Evolutionary conservation across 2,329 filamentous ascomycete genomes (phyloP), one percentile per base, ranked within the genome.

Genomic region (Escovopsis weberi): DNA sequence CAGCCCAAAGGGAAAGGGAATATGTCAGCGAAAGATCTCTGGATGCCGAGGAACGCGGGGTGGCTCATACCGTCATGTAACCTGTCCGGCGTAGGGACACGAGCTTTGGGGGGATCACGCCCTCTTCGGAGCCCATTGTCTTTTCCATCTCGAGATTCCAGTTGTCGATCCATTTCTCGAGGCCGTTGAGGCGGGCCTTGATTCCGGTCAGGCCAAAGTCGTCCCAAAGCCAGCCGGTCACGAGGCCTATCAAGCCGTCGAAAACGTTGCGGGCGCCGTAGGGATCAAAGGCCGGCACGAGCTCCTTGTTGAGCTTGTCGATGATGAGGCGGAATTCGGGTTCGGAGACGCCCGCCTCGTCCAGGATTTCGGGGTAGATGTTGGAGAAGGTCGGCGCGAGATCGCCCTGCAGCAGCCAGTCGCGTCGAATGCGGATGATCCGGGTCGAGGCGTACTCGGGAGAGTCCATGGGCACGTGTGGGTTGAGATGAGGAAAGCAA

Each of bases 201-300:
- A 82, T 74, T 8, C 73, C 78, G 4, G 84, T 84, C 33, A 85
- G 63, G 2, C 89, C 87, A 19, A 89, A 54, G 57, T 96, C 89
- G 45, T 98, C 91, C 86, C 87, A 96, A 32, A 96, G 55, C 85
- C 88, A 98, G 19, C 89, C 85, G 0, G 91, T 96, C 32, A 87
- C 62, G 4, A 93, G 68, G 2, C 89, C 87, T 51, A 96, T 58
- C 10, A 85, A 59, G 11, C 78, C 75, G 60, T 98, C 91, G 1
- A 94, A 50, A 54, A 88, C 77, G 51, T 93, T 94, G 40, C 85
- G 71, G 53, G 75, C 64, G 43, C 72, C 78, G 58, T 80, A 88
- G 0, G 91, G 89, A 54, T 82, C 77, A 59, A 94, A 95, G 0
- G 82, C 80, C n/a, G 72, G 72, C 34, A 82, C 66, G 12, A 96